Conservation (phyloP, 2,329 filamentous ascomycete genomes). For the Tolypocladium ophioglossoides region DNA sequence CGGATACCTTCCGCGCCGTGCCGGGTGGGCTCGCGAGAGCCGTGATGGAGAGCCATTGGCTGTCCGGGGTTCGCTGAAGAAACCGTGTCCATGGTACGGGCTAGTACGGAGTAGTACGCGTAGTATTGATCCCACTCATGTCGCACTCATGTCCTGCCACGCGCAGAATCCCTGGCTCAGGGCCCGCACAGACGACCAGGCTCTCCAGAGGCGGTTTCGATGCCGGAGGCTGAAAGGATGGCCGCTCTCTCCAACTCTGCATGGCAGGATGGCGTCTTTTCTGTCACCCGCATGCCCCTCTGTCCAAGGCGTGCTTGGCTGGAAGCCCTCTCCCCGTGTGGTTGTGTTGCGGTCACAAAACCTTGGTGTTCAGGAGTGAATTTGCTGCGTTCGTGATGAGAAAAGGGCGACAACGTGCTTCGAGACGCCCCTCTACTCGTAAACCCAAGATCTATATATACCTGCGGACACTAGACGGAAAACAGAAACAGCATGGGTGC, state of each 20-base stretch:
- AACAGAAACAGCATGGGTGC: not conserved
- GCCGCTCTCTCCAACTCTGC: not conserved
- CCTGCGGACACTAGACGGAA: not conserved
- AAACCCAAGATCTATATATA: not conserved
- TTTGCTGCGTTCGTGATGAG: too few species aligned
- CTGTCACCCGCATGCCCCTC: not conserved
- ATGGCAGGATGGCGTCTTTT: not conserved
- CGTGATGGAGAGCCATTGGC: not conserved
- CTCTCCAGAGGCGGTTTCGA: too few species aligned
- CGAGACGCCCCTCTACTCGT: too few species aligned
- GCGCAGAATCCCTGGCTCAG: too few species aligned
- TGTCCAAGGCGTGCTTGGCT: not conserved
- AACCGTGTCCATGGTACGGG: not conserved
- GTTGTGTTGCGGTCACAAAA: not conserved
- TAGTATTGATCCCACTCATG: too few species aligned
- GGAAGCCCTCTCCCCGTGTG: not conserved
- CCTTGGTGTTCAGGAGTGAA: not conserved
- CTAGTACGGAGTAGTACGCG: too few species aligned
- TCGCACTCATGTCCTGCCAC: too few species aligned
- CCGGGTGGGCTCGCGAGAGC: not conserved
- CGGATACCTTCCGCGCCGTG: not conserved
- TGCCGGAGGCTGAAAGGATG: too few species aligned
- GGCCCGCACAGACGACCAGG: too few species aligned
- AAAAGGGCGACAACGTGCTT: not conserved
- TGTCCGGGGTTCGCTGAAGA: not conserved